A percentile compares a stretch with the other conserved stretches of the same genome.
Evolutionary conservation across 192 early-diverging fungal genomes (phyloP).

Genomic region (Coemansia sp.): DNA sequence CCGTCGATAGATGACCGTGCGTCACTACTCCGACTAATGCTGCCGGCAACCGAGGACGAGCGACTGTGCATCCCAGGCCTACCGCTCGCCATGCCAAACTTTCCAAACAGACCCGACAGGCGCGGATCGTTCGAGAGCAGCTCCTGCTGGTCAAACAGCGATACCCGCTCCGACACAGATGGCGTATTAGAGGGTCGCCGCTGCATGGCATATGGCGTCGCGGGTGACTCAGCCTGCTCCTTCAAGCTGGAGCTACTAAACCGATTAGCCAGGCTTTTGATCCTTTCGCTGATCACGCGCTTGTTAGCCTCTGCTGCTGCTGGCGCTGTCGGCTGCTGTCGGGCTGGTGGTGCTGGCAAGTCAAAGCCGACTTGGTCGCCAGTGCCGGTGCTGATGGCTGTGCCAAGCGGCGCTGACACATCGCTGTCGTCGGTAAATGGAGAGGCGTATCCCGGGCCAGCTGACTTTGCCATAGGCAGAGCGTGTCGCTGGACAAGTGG

Average conservation of each 20-base stretch:
- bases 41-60: slow-evolving; percentile 34
- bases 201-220: slow-evolving; percentile 18
- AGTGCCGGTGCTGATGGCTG: background rate
- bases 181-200: slow-evolving; percentile 52
- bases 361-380: slow-evolving; percentile 21
- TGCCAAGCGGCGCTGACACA: slow-evolving; percentile 5
- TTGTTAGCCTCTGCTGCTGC: slow-evolving; percentile 21
- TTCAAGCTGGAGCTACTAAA: slow-evolving; percentile 51
- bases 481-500: slow-evolving; percentile 7
- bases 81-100: slow-evolving; percentile 38
- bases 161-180: slow-evolving; percentile 54
- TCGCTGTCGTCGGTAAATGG: slow-evolving; percentile 37
- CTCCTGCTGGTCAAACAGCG: slow-evolving; percentile 38
- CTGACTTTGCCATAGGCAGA: background rate
- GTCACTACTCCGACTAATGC: slow-evolving; percentile 8
- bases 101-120: slow-evolving; percentile 38
- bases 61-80: slow-evolving; percentile 33
- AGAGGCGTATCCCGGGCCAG: background rate
- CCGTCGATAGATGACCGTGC: slow-evolving; percentile 6
- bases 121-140: slow-evolving; percentile 34
- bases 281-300: slow-evolving; percentile 54
- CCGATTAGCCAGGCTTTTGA: slow-evolving; percentile 43
- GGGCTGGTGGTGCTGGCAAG: slow-evolving; percentile 10
- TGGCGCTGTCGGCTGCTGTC: background rate
- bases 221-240: slow-evolving; percentile 16